Percentiles rank a stretch among this genome's conserved stretches.
These are phyloP conservation scores for Aspergillus udagawae DNA, from an alignment of 2,329 filamentous ascomycete genomes.

Conservation along the genomic window DNA sequence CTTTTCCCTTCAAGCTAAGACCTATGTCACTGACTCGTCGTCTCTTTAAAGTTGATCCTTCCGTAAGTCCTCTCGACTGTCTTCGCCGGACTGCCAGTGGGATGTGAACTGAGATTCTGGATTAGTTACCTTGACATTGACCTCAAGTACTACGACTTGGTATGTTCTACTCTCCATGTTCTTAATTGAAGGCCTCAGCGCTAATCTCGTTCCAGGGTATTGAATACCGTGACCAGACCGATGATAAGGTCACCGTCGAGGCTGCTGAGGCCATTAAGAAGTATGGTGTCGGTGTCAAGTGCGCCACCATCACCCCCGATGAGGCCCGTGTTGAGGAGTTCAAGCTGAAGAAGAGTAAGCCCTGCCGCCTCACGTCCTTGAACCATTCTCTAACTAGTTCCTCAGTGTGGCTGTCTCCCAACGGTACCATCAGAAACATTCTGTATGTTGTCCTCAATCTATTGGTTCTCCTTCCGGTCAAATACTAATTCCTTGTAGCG, in stretches of 20 bases:
- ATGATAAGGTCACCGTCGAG: conserved; percentile 93
- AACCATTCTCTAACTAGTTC: conserved; percentile 10
- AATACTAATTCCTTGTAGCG: conserved; percentile 41
- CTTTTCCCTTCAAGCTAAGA: background rate
- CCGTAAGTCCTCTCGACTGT: conserved; percentile 49
- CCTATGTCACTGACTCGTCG: background rate
- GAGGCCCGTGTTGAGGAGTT: conserved; percentile 97
- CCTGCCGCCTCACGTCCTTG: conserved; percentile 1
- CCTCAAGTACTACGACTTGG: conserved; percentile 94
- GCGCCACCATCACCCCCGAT: conserved; percentile 97
- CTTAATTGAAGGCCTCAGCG: background rate
- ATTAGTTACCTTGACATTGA: conserved; percentile 82
- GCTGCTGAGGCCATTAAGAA: conserved; percentile 98
- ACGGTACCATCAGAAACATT: conserved; percentile 74
- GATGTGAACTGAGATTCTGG: conserved; percentile 16
- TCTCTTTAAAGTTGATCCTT: conserved; percentile 66
- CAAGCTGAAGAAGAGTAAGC: conserved; percentile 92
- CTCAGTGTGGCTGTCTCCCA: conserved; percentile 91
- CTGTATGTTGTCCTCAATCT: conserved; percentile 41
- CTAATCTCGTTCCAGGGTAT: conserved; percentile 55
- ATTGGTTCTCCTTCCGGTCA: background rate
- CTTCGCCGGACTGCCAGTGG: background rate
- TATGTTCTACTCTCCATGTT: conserved; percentile 27
- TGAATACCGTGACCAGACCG: conserved; percentile 90
- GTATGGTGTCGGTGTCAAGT: conserved; percentile 98